These are phyloP conservation scores for Acer yangbiense DNA, from an alignment of 345 rosid genomes.

Conservation along the genomic window DNA sequence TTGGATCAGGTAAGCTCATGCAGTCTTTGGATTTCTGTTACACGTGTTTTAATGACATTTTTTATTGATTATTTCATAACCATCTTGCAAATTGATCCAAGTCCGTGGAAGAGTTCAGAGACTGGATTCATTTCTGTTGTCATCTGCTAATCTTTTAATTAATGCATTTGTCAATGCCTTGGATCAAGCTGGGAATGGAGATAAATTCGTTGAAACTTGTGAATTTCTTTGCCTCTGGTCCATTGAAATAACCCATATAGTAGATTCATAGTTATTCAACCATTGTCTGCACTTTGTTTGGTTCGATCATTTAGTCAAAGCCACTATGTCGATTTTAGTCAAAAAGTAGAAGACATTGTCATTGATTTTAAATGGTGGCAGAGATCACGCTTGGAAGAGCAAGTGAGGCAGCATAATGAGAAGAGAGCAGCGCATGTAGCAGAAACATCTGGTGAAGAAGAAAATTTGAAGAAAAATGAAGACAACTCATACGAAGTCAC, in stretches of 20 bases:
- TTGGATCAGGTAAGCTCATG: slow-evolving; percentile 71
- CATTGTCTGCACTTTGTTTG: not conserved
- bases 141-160: not conserved
- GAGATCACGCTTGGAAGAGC: slow-evolving; percentile 93
- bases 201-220: not conserved
- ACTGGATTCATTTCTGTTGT: not conserved
- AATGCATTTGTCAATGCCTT: not conserved
- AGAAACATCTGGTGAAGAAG: slow-evolving; percentile 33
- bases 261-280: not conserved
- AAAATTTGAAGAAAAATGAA: slow-evolving; percentile 42
- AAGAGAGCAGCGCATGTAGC: slow-evolving; percentile 56
- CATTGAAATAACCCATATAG: not conserved
- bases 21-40: not conserved
- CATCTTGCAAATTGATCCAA: not conserved
- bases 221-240: not conserved
- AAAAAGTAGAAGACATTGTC: slow-evolving; percentile 3
- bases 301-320: not conserved
- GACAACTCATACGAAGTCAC: slow-evolving; percentile 83
- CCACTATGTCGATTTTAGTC: not conserved
- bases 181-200: not conserved
- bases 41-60: not conserved
- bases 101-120: not conserved
- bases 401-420: slow-evolving; percentile 85
- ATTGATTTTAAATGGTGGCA: slow-evolving; percentile 33
- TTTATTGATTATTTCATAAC: not conserved